These are phyloP conservation scores for Nothophaeocryptopus gaeumannii DNA, from an alignment of 2,329 filamentous ascomycete genomes.

Conservation along the genomic window DNA sequence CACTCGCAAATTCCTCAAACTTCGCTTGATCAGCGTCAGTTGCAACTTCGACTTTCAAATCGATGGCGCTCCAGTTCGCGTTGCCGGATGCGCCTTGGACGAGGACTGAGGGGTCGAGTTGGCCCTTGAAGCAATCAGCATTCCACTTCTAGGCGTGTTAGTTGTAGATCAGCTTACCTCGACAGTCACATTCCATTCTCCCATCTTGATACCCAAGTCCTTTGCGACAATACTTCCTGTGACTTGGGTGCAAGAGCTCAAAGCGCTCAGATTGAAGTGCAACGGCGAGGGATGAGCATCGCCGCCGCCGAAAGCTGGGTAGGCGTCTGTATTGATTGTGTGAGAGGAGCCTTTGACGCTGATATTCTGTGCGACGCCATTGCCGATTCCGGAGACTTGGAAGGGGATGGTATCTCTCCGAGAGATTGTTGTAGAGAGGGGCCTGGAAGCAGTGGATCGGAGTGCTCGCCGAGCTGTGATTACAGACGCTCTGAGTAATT, in stretches of 20 bases:
- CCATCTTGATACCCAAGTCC: conserved; percentile 11
- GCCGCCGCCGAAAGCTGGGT: conserved; percentile 10
- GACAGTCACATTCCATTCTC: conserved; percentile 12
- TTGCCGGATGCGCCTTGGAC: conserved; percentile 10
- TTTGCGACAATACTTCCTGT: conserved; percentile 15
- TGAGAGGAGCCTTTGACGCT: conserved; percentile 2
- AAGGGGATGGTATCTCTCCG: conserved; percentile 5
- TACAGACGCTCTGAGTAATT: too few species aligned
- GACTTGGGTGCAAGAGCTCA: conserved; percentile 15
- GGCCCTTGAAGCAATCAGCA: neutral
- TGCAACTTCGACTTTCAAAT: conserved; percentile 6
- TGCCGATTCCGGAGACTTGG: conserved; percentile 2
- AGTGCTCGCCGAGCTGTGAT: too few species aligned
- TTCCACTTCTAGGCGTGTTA: too few species aligned
- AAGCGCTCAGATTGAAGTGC: conserved; percentile 13
- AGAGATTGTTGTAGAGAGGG: neutral
- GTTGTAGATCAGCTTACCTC: too few species aligned
- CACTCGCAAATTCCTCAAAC: conserved; percentile 14
- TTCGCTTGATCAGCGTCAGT: conserved; percentile 6
- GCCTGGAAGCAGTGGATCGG: neutral
- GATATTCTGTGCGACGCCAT: conserved; percentile 6
- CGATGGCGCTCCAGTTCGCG: conserved; percentile 13
- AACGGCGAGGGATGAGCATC: conserved; percentile 12
- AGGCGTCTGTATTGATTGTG: conserved; percentile 5
- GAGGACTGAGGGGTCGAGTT: conserved; percentile 12